Conservation (phyloP, 257 asterid species). For the Haberlea rhodopensis region DNA sequence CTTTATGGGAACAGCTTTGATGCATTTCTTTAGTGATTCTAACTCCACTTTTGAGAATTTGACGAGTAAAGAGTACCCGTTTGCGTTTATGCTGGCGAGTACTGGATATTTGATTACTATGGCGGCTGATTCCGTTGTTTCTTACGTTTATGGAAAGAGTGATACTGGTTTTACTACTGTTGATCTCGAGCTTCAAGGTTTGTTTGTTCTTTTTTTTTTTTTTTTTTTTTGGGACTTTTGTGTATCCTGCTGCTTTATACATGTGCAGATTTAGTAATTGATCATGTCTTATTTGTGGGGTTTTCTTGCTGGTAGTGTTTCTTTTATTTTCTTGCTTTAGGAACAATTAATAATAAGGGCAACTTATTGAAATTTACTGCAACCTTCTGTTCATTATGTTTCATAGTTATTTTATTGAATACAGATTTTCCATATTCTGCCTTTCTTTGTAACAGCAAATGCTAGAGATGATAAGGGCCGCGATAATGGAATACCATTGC, state of each 20-base stretch:
- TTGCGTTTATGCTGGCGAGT: slow-evolving; percentile 81
- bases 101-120: no score
- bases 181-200: slow-evolving; percentile 56
- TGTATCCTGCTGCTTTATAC: neutral
- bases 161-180: slow-evolving; percentile 12
- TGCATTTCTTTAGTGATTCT: slow-evolving; percentile 90
- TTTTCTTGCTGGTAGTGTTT: no score
- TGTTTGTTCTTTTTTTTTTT: no score
- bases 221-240: no score
- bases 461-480: slow-evolving; percentile 30
- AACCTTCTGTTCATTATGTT: no score
- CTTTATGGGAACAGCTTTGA: slow-evolving; percentile 75
- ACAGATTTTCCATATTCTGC: neutral
- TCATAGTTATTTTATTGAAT: neutral
- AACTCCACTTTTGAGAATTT: slow-evolving; percentile 68
- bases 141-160: slow-evolving; percentile 50
- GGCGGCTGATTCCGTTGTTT: slow-evolving; percentile 75
- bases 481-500: slow-evolving; percentile 11
- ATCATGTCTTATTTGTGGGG: neutral
- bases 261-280: neutral
- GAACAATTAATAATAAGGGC: no score
- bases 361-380: no score
- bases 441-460: slow-evolving; percentile 29
- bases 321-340: neutral
- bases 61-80: slow-evolving; percentile 65